phyloP scores from a whole-genome alignment of 352 stramenopile genomes.

The Globisporangium viniferum region DNA sequence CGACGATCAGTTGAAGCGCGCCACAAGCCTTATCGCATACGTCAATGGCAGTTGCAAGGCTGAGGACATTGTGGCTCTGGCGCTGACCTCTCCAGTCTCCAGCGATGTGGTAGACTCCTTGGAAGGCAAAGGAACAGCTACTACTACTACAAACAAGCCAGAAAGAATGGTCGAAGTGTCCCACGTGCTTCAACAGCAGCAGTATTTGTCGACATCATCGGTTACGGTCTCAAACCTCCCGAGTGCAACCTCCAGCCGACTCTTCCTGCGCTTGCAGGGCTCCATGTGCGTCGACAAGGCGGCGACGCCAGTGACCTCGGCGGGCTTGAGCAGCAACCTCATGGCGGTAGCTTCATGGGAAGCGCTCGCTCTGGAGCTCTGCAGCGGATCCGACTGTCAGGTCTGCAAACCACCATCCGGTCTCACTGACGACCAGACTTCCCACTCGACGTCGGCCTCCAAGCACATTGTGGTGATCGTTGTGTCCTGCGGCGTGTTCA shows the following conservation, averaged over 20 bases:
- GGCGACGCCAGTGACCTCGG: constrained; percentile 2
- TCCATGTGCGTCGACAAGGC: constrained; percentile 27
- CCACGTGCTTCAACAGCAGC: constrained; percentile 11
- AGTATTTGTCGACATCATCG: constrained; percentile 12
- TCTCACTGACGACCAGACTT: neutral
- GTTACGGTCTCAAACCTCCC: constrained; percentile 11
- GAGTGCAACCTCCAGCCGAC: constrained; percentile 11
- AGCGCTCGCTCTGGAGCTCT: constrained; percentile 23
- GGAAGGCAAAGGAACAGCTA: constrained; percentile 18
- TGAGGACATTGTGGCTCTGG: constrained; percentile 31
- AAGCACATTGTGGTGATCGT: constrained; percentile 34
- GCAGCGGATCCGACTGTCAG: constrained; percentile 13
- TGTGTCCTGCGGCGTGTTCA: constrained; percentile 39
- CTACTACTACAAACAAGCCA: constrained; percentile 6
- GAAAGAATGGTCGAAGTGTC: constrained; percentile 21
- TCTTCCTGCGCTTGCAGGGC: constrained; percentile 28
- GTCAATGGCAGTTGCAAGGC: constrained; percentile 13
- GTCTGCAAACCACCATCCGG: constrained; percentile 16
- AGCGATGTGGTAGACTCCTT: constrained; percentile 16
- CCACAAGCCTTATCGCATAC: constrained; percentile 1
- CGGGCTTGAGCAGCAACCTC: neutral
- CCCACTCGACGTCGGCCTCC: constrained; percentile 11
- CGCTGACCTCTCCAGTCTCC: constrained; percentile 22
- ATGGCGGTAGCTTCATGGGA: neutral
- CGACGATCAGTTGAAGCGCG: neutral